Evolutionary conservation across 2,329 filamentous ascomycete species (phyloP).

Genomic region (Paraphaeosphaeria sporulosa): DNA sequence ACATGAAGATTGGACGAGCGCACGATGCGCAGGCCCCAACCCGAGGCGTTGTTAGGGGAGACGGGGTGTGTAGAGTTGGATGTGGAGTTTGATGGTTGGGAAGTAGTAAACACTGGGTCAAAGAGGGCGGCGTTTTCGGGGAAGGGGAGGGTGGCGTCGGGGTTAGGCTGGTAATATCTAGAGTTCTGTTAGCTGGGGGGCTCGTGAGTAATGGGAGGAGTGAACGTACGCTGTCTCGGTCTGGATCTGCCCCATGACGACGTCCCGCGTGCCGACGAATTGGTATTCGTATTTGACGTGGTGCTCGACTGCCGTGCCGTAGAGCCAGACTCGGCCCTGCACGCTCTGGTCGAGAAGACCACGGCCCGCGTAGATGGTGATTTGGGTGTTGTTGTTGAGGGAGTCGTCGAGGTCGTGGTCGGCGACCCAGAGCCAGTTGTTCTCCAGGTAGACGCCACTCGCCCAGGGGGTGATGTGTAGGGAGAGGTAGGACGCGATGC

Average conservation of each 20-base stretch:
- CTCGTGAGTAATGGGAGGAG: slow-evolving; percentile 8
- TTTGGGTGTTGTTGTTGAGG: slow-evolving; percentile 69
- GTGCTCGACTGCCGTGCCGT: slow-evolving; percentile 73
- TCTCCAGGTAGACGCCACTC: slow-evolving; percentile 78
- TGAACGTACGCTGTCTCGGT: slow-evolving; percentile 79
- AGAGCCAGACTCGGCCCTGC: slow-evolving; percentile 56
- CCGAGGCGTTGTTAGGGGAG: slow-evolving; percentile 49
- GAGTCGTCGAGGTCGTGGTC: slow-evolving; percentile 79
- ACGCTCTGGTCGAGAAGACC: slow-evolving; percentile 75
- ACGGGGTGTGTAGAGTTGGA: slow-evolving; percentile 17
- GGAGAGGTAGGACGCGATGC: slow-evolving; percentile 72
- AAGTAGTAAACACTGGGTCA: slow-evolving; percentile 75
- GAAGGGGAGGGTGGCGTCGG: slow-evolving; percentile 73
- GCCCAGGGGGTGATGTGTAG: slow-evolving; percentile 60
- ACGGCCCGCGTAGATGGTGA: slow-evolving; percentile 86
- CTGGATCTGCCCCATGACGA: slow-evolving; percentile 86
- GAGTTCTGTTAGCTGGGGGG: not conserved
- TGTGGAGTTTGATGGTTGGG: slow-evolving; percentile 49
- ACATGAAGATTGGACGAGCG: slow-evolving; percentile 63
- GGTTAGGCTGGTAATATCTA: slow-evolving; percentile 79
- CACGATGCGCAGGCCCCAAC: slow-evolving; percentile 71
- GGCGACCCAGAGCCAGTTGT: slow-evolving; percentile 90
- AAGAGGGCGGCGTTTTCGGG: slow-evolving; percentile 62
- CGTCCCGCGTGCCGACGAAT: slow-evolving; percentile 75
- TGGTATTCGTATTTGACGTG: slow-evolving; percentile 80